Base-by-base conservation (phyloP, 352 stramenopile species). In the Thalassiosira gravida region DNA sequence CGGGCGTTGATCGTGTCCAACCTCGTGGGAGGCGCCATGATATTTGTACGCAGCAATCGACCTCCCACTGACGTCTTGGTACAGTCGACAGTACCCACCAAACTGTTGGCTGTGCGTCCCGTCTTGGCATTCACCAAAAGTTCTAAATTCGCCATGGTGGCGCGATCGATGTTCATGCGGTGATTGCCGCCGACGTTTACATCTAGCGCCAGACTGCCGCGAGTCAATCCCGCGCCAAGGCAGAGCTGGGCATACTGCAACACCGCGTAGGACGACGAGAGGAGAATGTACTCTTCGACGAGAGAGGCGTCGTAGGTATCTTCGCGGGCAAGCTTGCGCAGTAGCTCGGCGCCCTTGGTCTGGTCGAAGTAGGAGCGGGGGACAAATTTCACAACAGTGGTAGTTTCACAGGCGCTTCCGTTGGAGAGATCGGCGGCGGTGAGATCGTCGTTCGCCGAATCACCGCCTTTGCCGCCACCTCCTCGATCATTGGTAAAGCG, bases 251-350 rank as follows among this genome's bases (percentile, higher is more conserved):
- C 82, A 50, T 95, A 95, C 29, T 91, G 86, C 9, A 95, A 52
- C 16, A 92, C 83, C 27, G 90, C 87, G 73, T 92, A 68, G 0
- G 82, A 78, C 9, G 87, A 88, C 0, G 85, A 91, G 1, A 92
- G 66, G 9, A 95, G 52, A 46, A 94, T 93, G 69, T 92, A 94
- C 55, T 94, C 89, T 32, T 93, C 85, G 7, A 92, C 72, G 0
- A 89, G 35, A 16, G 90, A 58, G 16, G 86, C 61, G 76, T 92
- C 81, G 67, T 92, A 93, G 16, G 85, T 90, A 30, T 89, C 86
- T 24, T 77, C 57, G 24, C 90, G 62, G 9, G 85, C 81, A 1
- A 94, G 52, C 52, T 74, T 65, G n/a, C 67, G 63, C 7, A 94
- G 69, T 0, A 92, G 56, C 25, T 92, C 86, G 16, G 86, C 85